These are phyloP conservation scores for Xenoacremonium recifei DNA, from an alignment of 2,329 filamentous ascomycete species.

Conservation along the genomic window DNA sequence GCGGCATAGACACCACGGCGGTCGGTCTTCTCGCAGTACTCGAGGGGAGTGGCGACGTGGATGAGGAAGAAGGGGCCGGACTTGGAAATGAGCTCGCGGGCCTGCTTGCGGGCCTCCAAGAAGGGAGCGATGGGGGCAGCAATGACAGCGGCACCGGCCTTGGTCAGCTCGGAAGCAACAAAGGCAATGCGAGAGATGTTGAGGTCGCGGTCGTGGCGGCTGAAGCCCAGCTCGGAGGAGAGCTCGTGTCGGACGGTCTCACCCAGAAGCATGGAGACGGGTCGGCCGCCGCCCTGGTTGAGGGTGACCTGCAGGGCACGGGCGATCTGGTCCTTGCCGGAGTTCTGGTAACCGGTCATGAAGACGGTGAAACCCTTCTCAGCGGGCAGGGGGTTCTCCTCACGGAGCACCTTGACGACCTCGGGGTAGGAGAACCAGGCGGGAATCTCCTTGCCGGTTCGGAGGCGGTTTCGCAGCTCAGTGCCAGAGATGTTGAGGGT, in stretches of 20 bases:
- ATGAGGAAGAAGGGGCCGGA: constrained; percentile 91
- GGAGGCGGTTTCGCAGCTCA: constrained; percentile 88
- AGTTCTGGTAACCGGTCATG: constrained; percentile 95
- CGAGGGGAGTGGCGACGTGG: constrained; percentile 89
- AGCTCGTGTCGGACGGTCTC: constrained; percentile 94
- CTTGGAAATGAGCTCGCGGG: constrained; percentile 82
- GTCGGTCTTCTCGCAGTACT: constrained; percentile 93
- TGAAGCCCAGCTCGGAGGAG: constrained; percentile 94
- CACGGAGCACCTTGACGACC: constrained; percentile 92
- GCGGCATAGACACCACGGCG: constrained; percentile 84
- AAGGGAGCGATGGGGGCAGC: constrained; percentile 95
- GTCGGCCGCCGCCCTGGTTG: constrained; percentile 95
- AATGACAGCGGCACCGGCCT: constrained; percentile 90
- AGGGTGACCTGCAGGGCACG: constrained; percentile 94
- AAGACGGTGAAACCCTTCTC: constrained; percentile 98
- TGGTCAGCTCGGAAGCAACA: constrained; percentile 91
- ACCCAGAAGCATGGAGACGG: constrained; percentile 90
- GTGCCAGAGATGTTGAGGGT: constrained; percentile 86
- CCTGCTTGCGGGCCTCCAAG: constrained; percentile 71
- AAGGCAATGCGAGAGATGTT: constrained; percentile 97
- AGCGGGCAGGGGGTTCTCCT: constrained; percentile 89
- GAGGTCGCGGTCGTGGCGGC: constrained; percentile 83
- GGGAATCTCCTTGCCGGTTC: constrained; percentile 90
- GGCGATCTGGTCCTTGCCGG: constrained; percentile 93
- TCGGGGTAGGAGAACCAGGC: constrained; percentile 99